These are phyloP conservation scores for Pyracantha coccinea DNA, from an alignment of 331 rosid species.

Conservation along the genomic window DNA sequence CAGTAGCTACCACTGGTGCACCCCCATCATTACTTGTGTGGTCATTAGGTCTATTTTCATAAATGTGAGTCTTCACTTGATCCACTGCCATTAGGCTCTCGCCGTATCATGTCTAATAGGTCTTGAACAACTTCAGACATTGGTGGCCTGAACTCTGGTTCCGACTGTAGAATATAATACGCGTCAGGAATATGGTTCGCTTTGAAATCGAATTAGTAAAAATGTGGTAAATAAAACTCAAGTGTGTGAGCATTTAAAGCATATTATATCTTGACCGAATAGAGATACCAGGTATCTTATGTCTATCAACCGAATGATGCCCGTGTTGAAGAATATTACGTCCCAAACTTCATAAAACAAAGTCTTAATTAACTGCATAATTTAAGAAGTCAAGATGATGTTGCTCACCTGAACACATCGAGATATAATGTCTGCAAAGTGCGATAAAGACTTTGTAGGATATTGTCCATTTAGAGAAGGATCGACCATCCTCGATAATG, in stretches of 20 bases:
- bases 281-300: neutral
- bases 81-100: constrained; percentile 51
- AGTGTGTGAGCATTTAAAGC: neutral
- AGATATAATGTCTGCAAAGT: constrained; percentile 75
- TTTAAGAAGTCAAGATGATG: neutral
- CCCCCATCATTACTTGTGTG: constrained; percentile 6
- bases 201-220: no score
- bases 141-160: constrained; percentile 85
- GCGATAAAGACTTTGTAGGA: constrained; percentile 76
- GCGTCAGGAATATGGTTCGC: neutral
- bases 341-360: neutral
- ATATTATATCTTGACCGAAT: neutral
- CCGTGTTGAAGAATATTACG: neutral
- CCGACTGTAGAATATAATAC: constrained; percentile 45
- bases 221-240: neutral
- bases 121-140: constrained; percentile 87
- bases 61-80: constrained; percentile 37
- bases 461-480: constrained; percentile 59
- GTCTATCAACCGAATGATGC: neutral
- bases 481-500: constrained; percentile 88
- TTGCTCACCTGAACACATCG: constrained; percentile 77
- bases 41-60: constrained; percentile 12
- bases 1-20: constrained; percentile 16
- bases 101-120: constrained; percentile 62
- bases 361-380: neutral